Base-by-base conservation (phyloP, 345 rosid species). In the Corchorus capsularis region DNA sequence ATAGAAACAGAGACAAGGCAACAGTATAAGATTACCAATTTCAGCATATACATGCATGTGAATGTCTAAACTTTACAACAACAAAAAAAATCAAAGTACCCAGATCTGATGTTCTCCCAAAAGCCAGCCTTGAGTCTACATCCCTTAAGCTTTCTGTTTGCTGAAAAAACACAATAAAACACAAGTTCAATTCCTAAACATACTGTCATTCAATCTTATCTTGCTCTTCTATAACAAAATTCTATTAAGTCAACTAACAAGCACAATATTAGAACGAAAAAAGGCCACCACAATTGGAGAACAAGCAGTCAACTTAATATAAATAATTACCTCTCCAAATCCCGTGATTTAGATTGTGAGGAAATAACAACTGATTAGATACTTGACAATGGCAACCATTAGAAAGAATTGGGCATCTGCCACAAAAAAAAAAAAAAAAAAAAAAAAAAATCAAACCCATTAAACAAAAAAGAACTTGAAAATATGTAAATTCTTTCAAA, bases 51-150 rank as follows among this genome's bases (percentile, higher is more conserved):
- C 70, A 41, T 65, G 39, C 41, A 54, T 73, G 49, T 12, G 20
- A 0, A 37, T 17, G 57, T 70, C 34, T 61, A 47, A 0, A 22
- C 60, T 53, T 16, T 34, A 79, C 46, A 57, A 53, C n/a, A 63
- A 37, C 3, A 77, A 11, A 66, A 12, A 55, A 46, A n/a, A n/a
- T 41, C 8, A 39, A 4, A 59, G 68, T 88, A 92, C 98, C 96
- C 96, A 46, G 93, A 84, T 91, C 86, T 87, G 53, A 94, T 87
- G 69, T 90, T 87, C 41, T 92, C 92, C 98, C 97, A 94, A 83
- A 94, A 89, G 69, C 82, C 83, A n/a, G 89, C 85, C 76, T 82
- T 87, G 81, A 90, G 83, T 8, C 79, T 86, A 46, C 84, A 83
- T 83, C 80, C 79, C 86, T 82, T 88, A 63, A 85, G 73, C 81